Evolutionary conservation across 768 basidiomycete genomes (phyloP).

Genomic region (Russula brevipes): DNA sequence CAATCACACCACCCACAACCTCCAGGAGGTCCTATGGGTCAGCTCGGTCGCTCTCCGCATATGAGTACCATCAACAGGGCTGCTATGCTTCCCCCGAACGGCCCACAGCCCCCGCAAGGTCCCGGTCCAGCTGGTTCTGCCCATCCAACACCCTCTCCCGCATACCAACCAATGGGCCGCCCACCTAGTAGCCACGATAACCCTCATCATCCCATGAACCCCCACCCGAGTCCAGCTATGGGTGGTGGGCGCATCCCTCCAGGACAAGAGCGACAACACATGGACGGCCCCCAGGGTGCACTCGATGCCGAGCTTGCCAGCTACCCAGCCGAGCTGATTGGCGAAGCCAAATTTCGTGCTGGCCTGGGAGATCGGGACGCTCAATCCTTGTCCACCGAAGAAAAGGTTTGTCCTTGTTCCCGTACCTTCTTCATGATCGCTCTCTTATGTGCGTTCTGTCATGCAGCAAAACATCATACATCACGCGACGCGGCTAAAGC

Average conservation of each 20-base stretch:
- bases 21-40: slow-evolving; percentile 39
- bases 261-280: slow-evolving; percentile 23
- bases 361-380: slow-evolving; percentile 46
- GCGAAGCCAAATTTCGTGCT: slow-evolving; percentile 39
- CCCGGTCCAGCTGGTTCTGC: slow-evolving; percentile 36
- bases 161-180: slow-evolving; percentile 43
- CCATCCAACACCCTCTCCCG: slow-evolving; percentile 38
- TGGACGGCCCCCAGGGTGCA: slow-evolving; percentile 21
- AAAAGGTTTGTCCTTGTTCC: slow-evolving; percentile 48
- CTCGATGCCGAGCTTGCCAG: slow-evolving; percentile 41
- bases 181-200: slow-evolving; percentile 57
- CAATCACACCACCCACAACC: slow-evolving; percentile 41
- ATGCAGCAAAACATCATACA: slow-evolving; percentile 37
- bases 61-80: slow-evolving; percentile 38
- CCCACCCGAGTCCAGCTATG: slow-evolving; percentile 56
- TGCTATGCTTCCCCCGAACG: slow-evolving; percentile 47
- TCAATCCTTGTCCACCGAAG: slow-evolving; percentile 39
- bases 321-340: slow-evolving; percentile 37
- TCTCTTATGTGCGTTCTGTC: slow-evolving; percentile 11
- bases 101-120: slow-evolving; percentile 35
- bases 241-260: slow-evolving; percentile 43
- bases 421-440: slow-evolving; percentile 7
- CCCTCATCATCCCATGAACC: slow-evolving; percentile 34
- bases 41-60: slow-evolving; percentile 51
- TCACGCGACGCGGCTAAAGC: slow-evolving; percentile 11